Percentiles rank a stretch among this genome's conserved stretches.
phyloP scores from a whole-genome alignment of 768 basidiomycete species.

The Boletus huronensis region DNA sequence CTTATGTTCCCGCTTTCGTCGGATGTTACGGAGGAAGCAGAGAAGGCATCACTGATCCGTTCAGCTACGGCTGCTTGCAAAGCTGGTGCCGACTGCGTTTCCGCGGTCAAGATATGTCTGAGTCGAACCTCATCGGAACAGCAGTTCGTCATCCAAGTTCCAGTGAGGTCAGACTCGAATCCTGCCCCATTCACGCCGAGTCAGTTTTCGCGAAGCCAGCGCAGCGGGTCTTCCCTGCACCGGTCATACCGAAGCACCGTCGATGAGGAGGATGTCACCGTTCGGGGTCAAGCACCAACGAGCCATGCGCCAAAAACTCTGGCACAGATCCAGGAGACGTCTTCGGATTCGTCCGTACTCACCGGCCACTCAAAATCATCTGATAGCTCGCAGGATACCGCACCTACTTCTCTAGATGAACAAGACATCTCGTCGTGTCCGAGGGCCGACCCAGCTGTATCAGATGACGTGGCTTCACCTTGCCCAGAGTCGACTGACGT shows the following conservation, averaged over 20 bases:
- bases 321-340: slow-evolving; percentile 35
- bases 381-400: slow-evolving; percentile 45
- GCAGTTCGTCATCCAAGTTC: slow-evolving; percentile 64
- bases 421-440: slow-evolving; percentile 33
- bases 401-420: slow-evolving; percentile 49
- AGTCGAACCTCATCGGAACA: slow-evolving; percentile 58
- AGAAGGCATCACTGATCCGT: slow-evolving; percentile 71
- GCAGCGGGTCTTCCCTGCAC: slow-evolving; percentile 37
- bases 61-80: slow-evolving; percentile 88
- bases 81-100: slow-evolving; percentile 84
- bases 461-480: slow-evolving; percentile 31
- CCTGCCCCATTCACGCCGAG: slow-evolving; percentile 44
- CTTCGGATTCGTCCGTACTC: slow-evolving; percentile 49
- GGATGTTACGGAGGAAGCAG: slow-evolving; percentile 70
- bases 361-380: slow-evolving; percentile 45
- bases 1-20: slow-evolving; percentile 53
- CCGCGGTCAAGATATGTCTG: slow-evolving; percentile 80
- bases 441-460: slow-evolving; percentile 23
- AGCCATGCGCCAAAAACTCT: slow-evolving; percentile 16
- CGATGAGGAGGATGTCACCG: slow-evolving; percentile 62
- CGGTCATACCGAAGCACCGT: slow-evolving; percentile 35
- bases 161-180: slow-evolving; percentile 45
- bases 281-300: slow-evolving; percentile 44
- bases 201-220: slow-evolving; percentile 42
- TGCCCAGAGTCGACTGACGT: slow-evolving; percentile 37